Evolutionary conservation across 495 filamentous ascomycete species (phyloP), one percentile per base, ranked within the genome.

Genomic region (Platismatia glauca): DNA sequence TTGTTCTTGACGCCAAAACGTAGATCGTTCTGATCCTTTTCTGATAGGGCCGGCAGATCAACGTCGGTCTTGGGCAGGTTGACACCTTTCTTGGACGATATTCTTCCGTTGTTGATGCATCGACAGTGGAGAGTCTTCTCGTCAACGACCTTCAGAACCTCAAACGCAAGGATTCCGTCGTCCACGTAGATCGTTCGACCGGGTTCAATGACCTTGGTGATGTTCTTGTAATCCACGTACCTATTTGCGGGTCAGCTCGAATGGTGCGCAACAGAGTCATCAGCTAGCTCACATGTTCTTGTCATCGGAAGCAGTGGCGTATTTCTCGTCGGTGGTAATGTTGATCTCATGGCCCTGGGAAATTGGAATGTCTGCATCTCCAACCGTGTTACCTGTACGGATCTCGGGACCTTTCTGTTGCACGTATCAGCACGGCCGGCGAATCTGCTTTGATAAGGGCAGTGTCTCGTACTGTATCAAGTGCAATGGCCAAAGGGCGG

Each of bases 181-280:
- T 98, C 94, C 66, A 98, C 95, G 78, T 95, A 98, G 82, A 98
- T 96, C 74, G 88, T 87, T 70, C 93, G 91, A 70, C 95, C 95
- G n/a, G 82, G 77, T 67, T 86, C 74, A 74, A 98, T 97, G 71
- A 98, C 92, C 78, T 92, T 95, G 78, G 94, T 96, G 81, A 98
- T 96, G 82, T 98, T 98, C 86, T 92, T 93, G 79, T 98, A 98
- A 80, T 98, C 94, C 70, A 98, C 89, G 69, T 91, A 95, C 91
- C 91, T 96, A 64, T 56, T 60, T 53, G 20, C 35, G 29, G 22
- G 67, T 65, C 65, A 56, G 13, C 39, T 12, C 4, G 39, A 38
- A 24, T 12, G 16, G n/a, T 24, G 12, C 9, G 22, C 6, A 20
- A 20, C 5, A 16, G 18, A 13, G 13, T 9, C 4, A 37, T 27